Evolutionary conservation across 345 rosid genomes (phyloP), one percentile per base, ranked within the genome.

Genomic region (Turnera subulata): DNA sequence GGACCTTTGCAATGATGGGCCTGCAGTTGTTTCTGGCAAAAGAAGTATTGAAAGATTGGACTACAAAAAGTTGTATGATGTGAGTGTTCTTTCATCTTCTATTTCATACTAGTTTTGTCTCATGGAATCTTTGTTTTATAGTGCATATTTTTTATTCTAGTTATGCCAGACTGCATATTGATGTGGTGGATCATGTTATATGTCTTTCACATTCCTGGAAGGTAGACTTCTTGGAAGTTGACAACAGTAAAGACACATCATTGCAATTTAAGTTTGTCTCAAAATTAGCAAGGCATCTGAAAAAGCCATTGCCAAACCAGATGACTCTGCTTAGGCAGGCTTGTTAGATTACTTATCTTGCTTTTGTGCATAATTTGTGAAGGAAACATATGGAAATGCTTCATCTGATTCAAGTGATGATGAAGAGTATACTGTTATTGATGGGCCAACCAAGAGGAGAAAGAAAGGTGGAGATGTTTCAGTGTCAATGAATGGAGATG

Each of bases 61-160:
- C 84, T 93, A 93, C 90, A 93, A 82, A 77, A 87, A 65, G 73
- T 73, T 93, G 21, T 78, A 82, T 67, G 89, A 85, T 73, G 99
- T 93, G 76, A 84, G 99, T 77, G 45, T 32, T 39, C 29, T 50
- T 53, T 50, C 62, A 42, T 65, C 44, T 35, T 29, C 6, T 52
- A n/a, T 42, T 17, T 53, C 23, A 14, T 21, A 22, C 47, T 8
- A 10, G 39, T 21, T 32, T 43, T 26, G 4, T 43, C 21, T 43
- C 39, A 43, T n/a, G 1, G 23, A 16, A 29, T 49, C n/a, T 29
- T 6, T 49, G 12, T 8, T 8, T 29, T 3, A 4, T 29, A 29
- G 8, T n/a, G 35, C 6, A 1, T 29, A 29, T 29, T 29, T 3
- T 29, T 29, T 29, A 29, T 29, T 8, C 35, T 29, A 3, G 35